phyloP scores from a whole-genome alignment of 305 asterid species.

The Fraxinus greggii region DNA sequence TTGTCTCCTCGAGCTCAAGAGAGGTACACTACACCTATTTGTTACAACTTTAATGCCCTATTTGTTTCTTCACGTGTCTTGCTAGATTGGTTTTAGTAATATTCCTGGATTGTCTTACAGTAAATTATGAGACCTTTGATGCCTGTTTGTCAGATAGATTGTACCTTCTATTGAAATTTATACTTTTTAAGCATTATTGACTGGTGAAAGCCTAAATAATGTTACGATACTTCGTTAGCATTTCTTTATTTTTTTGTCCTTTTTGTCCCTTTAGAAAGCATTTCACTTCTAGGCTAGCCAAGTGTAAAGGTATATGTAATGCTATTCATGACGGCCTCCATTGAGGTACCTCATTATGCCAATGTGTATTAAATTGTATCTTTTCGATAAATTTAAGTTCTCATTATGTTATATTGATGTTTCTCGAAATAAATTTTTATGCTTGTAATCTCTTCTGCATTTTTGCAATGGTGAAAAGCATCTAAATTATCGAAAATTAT shows the following conservation, averaged over 20 bases:
- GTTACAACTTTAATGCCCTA: not conserved
- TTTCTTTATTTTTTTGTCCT: not conserved
- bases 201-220: not conserved
- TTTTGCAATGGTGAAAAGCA: not conserved
- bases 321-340: not conserved
- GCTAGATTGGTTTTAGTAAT: not conserved
- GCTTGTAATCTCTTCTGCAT: not conserved
- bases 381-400: not conserved
- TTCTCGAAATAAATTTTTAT: not conserved
- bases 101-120: not conserved
- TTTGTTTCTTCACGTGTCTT: not conserved
- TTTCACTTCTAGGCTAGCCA: not conserved
- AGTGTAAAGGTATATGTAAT: not conserved
- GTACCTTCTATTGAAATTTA: not conserved
- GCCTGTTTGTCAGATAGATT: not conserved
- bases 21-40: slow-evolving; percentile 41
- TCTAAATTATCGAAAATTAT: not conserved
- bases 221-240: not conserved
- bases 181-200: not conserved
- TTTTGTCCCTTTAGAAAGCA: not conserved
- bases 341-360: not conserved
- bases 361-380: not conserved
- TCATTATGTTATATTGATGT: not conserved
- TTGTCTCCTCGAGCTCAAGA: slow-evolving; percentile 32
- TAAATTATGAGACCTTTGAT: not conserved